Conservation (phyloP, 148 eudicot genomes). For the Amaranthus hypochondriacus region DNA sequence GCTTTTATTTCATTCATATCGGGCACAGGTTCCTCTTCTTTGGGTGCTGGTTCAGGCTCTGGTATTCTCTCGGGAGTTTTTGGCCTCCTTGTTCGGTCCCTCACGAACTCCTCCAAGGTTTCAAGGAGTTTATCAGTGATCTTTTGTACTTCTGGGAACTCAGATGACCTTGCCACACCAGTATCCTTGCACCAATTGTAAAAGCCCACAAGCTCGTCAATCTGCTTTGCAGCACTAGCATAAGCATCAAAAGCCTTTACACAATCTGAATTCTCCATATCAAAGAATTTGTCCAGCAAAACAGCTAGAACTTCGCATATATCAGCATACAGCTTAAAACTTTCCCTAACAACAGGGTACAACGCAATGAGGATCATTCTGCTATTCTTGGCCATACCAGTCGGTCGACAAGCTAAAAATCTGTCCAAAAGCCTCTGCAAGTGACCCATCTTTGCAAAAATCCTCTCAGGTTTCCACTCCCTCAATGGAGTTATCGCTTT, state of each 20-base stretch:
- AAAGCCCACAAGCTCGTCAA: slow-evolving; percentile 70
- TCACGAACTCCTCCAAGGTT: slow-evolving; percentile 75
- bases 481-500: slow-evolving; percentile 70
- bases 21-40: slow-evolving; percentile 59
- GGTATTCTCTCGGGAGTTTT: slow-evolving; percentile 72
- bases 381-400: slow-evolving; percentile 72
- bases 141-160: slow-evolving; percentile 77
- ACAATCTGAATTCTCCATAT: slow-evolving; percentile 80
- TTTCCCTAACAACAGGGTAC: slow-evolving; percentile 66
- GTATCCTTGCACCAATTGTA: slow-evolving; percentile 83
- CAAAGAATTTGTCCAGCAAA: slow-evolving; percentile 66
- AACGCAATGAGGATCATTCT: slow-evolving; percentile 65
- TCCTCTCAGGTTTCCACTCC: slow-evolving; percentile 75
- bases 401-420: slow-evolving; percentile 76
- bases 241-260: slow-evolving; percentile 80
- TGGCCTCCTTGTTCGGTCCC: slow-evolving; percentile 62
- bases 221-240: slow-evolving; percentile 68
- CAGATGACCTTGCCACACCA: slow-evolving; percentile 77
- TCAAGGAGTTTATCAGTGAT: slow-evolving; percentile 64
- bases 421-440: slow-evolving; percentile 85
- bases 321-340: slow-evolving; percentile 77
- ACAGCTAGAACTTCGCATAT: slow-evolving; percentile 76
- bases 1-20: slow-evolving; percentile 83
- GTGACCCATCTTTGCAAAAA: slow-evolving; percentile 80
- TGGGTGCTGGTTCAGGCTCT: slow-evolving; percentile 40